A percentile compares a stretch with the other conserved stretches of the same genome.
These are phyloP conservation scores for Nemania sp. DNA, from an alignment of 2,329 filamentous ascomycete genomes.

Conservation along the genomic window DNA sequence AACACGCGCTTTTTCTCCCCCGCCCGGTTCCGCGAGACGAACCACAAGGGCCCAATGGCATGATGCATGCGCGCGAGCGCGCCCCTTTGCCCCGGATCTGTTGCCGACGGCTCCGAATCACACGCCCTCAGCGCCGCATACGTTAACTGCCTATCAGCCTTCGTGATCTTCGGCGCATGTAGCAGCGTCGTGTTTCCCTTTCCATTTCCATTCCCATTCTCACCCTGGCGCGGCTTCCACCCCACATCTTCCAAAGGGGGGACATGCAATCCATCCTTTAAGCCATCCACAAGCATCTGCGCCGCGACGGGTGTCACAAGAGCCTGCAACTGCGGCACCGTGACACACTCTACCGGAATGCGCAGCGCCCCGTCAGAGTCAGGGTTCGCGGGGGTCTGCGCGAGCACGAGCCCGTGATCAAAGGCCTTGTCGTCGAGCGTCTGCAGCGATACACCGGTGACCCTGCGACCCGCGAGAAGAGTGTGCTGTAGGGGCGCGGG, in stretches of 20 bases:
- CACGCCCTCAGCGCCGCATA: constrained; percentile 49
- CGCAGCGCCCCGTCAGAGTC: constrained; percentile 53
- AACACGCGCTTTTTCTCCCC: constrained; percentile 41
- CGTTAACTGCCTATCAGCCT: constrained; percentile 61
- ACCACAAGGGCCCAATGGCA: constrained; percentile 72
- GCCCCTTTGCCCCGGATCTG: neutral
- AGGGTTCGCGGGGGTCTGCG: constrained; percentile 64
- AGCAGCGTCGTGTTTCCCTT: constrained; percentile 25
- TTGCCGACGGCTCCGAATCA: constrained; percentile 19
- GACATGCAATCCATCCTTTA: constrained; percentile 66
- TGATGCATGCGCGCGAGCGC: constrained; percentile 57
- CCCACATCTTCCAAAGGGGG: constrained; percentile 55
- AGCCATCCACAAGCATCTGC: constrained; percentile 67
- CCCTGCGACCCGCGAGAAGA: constrained; percentile 63
- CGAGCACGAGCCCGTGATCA: constrained; percentile 76
- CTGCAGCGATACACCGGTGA: constrained; percentile 81
- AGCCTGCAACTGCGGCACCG: constrained; percentile 50
- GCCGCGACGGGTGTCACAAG: constrained; percentile 68
- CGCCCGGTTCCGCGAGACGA: constrained; percentile 35
- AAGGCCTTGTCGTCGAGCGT: constrained; percentile 78
- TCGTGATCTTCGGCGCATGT: constrained; percentile 74
- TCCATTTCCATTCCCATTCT: too few relatives aligned
- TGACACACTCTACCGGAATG: constrained; percentile 50
- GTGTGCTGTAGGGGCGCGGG: constrained; percentile 85
- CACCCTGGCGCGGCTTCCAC: constrained; percentile 34